Evolutionary conservation across 2,329 filamentous ascomycete genomes (phyloP), one percentile per base, ranked within the genome.

Genomic region (Talaromyces sp.): DNA sequence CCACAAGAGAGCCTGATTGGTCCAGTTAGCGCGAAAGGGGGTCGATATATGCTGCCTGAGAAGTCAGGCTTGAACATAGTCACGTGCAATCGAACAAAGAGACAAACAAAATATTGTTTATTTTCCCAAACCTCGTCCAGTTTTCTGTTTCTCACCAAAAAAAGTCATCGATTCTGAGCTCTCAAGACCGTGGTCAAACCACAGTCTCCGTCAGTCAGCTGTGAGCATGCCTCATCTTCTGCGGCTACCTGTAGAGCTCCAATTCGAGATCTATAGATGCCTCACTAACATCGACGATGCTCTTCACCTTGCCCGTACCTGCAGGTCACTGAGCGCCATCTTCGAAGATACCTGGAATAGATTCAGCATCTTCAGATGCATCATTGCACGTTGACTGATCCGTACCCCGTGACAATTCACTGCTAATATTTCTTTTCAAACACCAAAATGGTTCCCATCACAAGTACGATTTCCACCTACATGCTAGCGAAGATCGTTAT

Each of bases 391-490:
- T 56, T 17, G 2, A 31, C 29, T n/a, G 19, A 29, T n/a, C 29
- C 3, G 19, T 24, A 27, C 6, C 26, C 1, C n/a, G 17, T 32
- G 5, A 8, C 48, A 7, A 29, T 21, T 12, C 19, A 2, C 29
- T 3, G 48, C 9, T 48, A 14, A 56, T 11, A 3, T 10, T 10
- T 31, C 9, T 11, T 31, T 31, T 2, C 9, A 31, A 10, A 56
- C 24, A 58, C 48, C 56, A 58, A 46, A 58, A 58, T 32, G 56
- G 31, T 11, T 17, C 24, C 32, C 56, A 58, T 43, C 56, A 58
- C 56, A 58, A 54, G 32, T 43, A 58, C n/a, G 56, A 58, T 17
- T 2, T 54, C 12, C 56, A 26, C 10, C 35, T 58, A 26, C 32
- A 54, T 21, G 51, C 24, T 9, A 35, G 17, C 17, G 38, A 58